A percentile compares a stretch with the other conserved stretches of the same genome.
Conservation (phyloP, 805 yeast species). For the Saccharomyces paradoxus region DNA sequence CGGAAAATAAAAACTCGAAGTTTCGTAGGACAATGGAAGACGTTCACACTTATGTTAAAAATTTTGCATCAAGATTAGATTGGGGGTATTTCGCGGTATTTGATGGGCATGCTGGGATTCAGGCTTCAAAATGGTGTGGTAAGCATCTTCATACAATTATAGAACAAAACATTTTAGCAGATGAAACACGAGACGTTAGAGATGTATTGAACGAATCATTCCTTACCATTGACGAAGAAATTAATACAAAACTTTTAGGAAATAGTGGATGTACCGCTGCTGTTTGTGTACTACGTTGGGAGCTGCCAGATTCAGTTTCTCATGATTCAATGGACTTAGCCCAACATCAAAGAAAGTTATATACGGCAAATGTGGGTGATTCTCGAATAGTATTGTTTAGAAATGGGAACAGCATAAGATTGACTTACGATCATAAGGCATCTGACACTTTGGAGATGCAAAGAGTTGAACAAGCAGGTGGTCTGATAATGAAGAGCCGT, state of each 20-base stretch:
- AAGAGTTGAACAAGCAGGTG: conserved; percentile 73
- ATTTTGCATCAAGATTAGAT: conserved; percentile 82
- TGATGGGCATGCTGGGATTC: conserved; percentile 96
- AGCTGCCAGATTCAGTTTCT: conserved; percentile 34
- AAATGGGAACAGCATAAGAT: conserved; percentile 62
- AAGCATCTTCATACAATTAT: conserved; percentile 66
- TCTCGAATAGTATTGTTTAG: conserved; percentile 75
- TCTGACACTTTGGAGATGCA: conserved; percentile 68
- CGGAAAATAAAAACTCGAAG: conserved; percentile 78
- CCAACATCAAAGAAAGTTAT: conserved; percentile 62
- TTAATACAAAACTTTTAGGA: conserved; percentile 53
- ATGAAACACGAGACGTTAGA: conserved; percentile 48
- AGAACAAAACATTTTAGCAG: conserved; percentile 46
- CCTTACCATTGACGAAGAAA: conserved; percentile 62
- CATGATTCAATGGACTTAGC: conserved; percentile 22
- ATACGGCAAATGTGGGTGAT: conserved; percentile 95
- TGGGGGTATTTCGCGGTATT: conserved; percentile 94
- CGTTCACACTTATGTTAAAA: conserved; percentile 85
- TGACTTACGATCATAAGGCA: conserved; percentile 92
- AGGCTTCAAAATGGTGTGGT: conserved; percentile 92
- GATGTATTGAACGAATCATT: conserved; percentile 63
- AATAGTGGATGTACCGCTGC: conserved; percentile 93
- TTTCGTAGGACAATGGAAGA: conserved; percentile 92
- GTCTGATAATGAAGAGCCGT: conserved; percentile 78
- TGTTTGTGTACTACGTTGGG: conserved; percentile 87